These are phyloP conservation scores for Xylariaceae sp. DNA, from an alignment of 2,329 filamentous ascomycete species.

Conservation along the genomic window DNA sequence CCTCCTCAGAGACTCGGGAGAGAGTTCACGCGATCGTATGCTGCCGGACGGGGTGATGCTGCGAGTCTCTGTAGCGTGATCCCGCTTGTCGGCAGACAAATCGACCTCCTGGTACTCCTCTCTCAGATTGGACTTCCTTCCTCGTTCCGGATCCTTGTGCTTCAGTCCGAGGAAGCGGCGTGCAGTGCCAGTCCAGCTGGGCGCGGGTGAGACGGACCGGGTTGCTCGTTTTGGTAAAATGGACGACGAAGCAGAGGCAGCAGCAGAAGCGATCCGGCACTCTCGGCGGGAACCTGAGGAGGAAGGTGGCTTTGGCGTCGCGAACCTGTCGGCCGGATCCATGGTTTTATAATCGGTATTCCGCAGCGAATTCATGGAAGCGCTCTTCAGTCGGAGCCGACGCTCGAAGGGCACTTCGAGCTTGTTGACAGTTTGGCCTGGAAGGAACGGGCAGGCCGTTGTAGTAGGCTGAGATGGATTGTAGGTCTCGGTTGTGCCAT, in stretches of 20 bases:
- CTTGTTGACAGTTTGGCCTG: slow-evolving; percentile 82
- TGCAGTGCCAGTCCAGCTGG: slow-evolving; percentile 41
- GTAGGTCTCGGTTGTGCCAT: slow-evolving; percentile 70
- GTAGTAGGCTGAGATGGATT: slow-evolving; percentile 70
- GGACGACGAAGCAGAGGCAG: too few species aligned
- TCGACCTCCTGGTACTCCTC: slow-evolving; percentile 20
- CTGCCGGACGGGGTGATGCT: slow-evolving; percentile 36
- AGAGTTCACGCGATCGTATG: slow-evolving; percentile 46
- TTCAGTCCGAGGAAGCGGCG: slow-evolving; percentile 47
- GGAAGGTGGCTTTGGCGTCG: slow-evolving; percentile 58
- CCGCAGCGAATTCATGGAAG: slow-evolving; percentile 57
- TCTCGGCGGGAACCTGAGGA: slow-evolving; percentile 36
- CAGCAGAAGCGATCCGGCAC: slow-evolving; percentile 32
- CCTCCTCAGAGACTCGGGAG: slow-evolving; percentile 48
- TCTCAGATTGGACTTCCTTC: slow-evolving; percentile 23
- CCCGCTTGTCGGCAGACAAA: slow-evolving; percentile 26
- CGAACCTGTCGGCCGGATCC: slow-evolving; percentile 71
- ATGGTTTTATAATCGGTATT: slow-evolving; percentile 63
- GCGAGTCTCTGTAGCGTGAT: slow-evolving; percentile 28
- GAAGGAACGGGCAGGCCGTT: slow-evolving; percentile 75
- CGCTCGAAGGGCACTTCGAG: slow-evolving; percentile 73
- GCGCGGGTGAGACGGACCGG: slow-evolving; percentile 44
- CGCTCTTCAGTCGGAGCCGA: slow-evolving; percentile 54
- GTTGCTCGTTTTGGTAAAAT: slow-evolving; percentile 34
- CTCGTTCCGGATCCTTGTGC: slow-evolving; percentile 32